Evolutionary conservation across 2,329 filamentous ascomycete species (phyloP).

Genomic region (Cladophialophora immunda): DNA sequence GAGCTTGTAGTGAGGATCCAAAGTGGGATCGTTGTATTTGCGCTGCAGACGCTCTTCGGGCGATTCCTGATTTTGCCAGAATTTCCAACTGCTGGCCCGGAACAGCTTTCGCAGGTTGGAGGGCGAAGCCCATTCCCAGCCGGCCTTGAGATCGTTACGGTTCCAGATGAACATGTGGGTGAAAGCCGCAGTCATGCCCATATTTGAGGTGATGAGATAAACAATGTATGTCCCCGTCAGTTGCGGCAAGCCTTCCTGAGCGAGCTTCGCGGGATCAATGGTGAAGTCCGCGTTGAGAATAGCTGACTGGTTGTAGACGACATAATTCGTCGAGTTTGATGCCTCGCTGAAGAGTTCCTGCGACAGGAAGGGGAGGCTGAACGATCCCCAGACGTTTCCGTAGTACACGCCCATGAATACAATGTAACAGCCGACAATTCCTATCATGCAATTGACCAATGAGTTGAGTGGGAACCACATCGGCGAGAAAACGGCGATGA

Average conservation of each 20-base stretch:
- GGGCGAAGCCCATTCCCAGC: background rate
- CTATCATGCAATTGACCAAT: slow-evolving; percentile 51
- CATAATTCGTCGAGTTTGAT: too few species aligned
- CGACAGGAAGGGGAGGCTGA: too few species aligned
- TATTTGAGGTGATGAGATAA: slow-evolving; percentile 56
- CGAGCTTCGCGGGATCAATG: slow-evolving; percentile 52
- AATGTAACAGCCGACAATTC: slow-evolving; percentile 49
- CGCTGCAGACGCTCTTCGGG: too few species aligned
- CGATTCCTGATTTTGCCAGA: background rate
- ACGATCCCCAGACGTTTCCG: slow-evolving; percentile 49
- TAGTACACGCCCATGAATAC: slow-evolving; percentile 55
- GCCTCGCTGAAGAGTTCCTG: too few species aligned
- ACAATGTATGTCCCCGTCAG: slow-evolving; percentile 52
- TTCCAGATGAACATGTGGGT: slow-evolving; percentile 55
- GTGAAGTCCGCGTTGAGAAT: slow-evolving; percentile 52
- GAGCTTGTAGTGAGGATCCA: too few species aligned
- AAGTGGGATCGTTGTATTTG: too few species aligned
- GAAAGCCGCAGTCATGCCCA: slow-evolving; percentile 58
- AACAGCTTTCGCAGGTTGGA: background rate
- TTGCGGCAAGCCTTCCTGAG: background rate
- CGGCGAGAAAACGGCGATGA: slow-evolving; percentile 46
- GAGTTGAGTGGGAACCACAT: slow-evolving; percentile 49
- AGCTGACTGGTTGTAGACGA: slow-evolving; percentile 53
- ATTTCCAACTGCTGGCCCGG: background rate
- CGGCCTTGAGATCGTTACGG: background rate